Conservation (phyloP, 129 eudicot genomes). For the Ambrosia trifida region DNA sequence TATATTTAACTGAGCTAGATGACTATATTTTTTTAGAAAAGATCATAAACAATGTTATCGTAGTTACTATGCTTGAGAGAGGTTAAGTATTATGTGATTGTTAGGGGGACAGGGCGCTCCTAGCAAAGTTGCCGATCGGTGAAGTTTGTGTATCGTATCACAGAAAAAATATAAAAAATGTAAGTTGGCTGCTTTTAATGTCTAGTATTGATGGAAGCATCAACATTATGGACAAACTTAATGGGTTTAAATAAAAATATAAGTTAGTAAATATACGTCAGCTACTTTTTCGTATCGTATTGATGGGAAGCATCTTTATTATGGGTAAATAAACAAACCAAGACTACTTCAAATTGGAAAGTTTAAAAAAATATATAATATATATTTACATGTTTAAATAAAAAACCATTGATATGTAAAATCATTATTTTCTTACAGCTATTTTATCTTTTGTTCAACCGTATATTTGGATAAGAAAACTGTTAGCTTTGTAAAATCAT, state of each 20-base stretch:
- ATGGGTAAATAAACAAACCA: constrained; percentile 29
- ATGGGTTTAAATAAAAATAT: constrained; percentile 4
- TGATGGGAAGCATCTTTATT: constrained; percentile 19
- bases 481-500: constrained; percentile 5
- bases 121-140: too few relatives aligned
- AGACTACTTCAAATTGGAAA: constrained; percentile 14
- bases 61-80: too few relatives aligned
- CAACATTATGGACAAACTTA: constrained; percentile 2
- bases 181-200: not conserved
- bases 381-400: not conserved
- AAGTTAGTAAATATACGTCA: not conserved
- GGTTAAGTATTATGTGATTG: too few relatives aligned
- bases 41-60: too few relatives aligned
- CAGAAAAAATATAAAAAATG: too few relatives aligned
- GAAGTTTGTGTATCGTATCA: too few relatives aligned
- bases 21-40: too few relatives aligned
- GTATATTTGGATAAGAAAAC: too few relatives aligned
- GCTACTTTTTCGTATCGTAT: constrained; percentile 5
- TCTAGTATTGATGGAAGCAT: not conserved
- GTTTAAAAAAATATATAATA: not conserved
- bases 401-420: constrained; percentile 20
- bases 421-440: not conserved
- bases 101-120: too few relatives aligned
- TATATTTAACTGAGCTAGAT: too few relatives aligned
- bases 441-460: too few relatives aligned